Evolutionary conservation across 352 stramenopile species (phyloP), one percentile per base, ranked within the genome.

Genomic region (Phytophthora colocasiae): DNA sequence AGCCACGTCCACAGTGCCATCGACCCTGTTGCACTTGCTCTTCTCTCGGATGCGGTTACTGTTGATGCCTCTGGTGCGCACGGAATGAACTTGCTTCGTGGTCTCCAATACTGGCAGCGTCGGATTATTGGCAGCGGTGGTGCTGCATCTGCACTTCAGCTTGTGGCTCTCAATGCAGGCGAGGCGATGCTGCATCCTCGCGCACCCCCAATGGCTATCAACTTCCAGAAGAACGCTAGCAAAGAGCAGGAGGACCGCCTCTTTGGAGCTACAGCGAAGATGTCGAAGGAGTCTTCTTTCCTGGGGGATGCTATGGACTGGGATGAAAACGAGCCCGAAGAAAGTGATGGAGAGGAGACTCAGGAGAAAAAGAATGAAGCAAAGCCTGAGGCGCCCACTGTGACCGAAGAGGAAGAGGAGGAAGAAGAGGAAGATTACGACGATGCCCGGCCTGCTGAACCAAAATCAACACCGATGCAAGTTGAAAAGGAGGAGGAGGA

Each of bases 171-270:
- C 1, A 92, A 81, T 43, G 80, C 75, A 10, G 77, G 82, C 27
- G 87, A 96, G 50, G 80, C 80, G 7, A 64, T 94, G 46, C 58
- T 96, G 44, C 87, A 94, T 36, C 87, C 85, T 11, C 85, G 87
- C 44, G 85, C 74, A 0, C 85, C 84, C 11, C 85, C 87, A n/a
- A 73, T 96, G 32, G 66, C 71, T 44, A 78, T 94, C 53, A 80
- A 75, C 39, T 75, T 91, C 19, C 63, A 78, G 32, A 54, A 84
- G 10, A 58, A 29, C 12, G 10, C 46, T 27, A 62, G 34, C 45
- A 65, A 71, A 38, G 63, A 83, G 24, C 59, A 66, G 15, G 62
- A 62, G 12, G 59, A 45, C 10, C 31, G 14, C 5, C 29, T 51
- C 46, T 62, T 54, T 43, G 26, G 40, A 22, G 12, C 1, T 22